Evolutionary conservation across 345 rosid genomes (phyloP).

Genomic region (Corchorus capsularis): DNA sequence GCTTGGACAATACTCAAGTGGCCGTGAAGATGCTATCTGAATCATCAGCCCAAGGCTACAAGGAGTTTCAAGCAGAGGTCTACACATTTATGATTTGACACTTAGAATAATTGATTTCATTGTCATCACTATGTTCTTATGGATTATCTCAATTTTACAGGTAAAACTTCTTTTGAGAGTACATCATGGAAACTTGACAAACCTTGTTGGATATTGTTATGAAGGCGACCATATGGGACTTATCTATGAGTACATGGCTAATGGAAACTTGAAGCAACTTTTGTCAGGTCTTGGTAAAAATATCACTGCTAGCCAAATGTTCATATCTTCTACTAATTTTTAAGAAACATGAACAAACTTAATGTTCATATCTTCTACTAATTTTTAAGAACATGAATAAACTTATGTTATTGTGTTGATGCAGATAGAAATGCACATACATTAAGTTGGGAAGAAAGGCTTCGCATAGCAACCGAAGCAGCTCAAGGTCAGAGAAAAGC

Average conservation of each 20-base stretch:
- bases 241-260: slow-evolving; percentile 55
- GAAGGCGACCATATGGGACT: slow-evolving; percentile 43
- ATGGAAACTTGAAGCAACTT: slow-evolving; percentile 41
- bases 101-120: neutral
- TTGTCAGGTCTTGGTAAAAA: slow-evolving; percentile 34
- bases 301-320: neutral
- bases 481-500: slow-evolving; percentile 44
- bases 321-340: neutral
- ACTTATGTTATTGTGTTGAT: no score
- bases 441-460: slow-evolving; percentile 49
- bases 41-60: slow-evolving; percentile 44
- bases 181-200: slow-evolving; percentile 49
- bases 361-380: neutral
- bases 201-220: slow-evolving; percentile 55
- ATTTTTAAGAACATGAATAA: neutral
- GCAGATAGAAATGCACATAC: neutral
- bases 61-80: slow-evolving; percentile 55
- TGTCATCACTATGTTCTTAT: neutral
- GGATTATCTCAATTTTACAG: slow-evolving; percentile 23
- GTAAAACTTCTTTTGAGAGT: slow-evolving; percentile 52
- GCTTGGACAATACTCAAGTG: slow-evolving; percentile 44
- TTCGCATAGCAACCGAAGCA: slow-evolving; percentile 47
- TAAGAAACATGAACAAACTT: neutral
- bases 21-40: slow-evolving; percentile 57
- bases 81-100: neutral